phyloP scores from a whole-genome alignment of 768 basidiomycete species.

The Flagelloscypha sp. region DNA sequence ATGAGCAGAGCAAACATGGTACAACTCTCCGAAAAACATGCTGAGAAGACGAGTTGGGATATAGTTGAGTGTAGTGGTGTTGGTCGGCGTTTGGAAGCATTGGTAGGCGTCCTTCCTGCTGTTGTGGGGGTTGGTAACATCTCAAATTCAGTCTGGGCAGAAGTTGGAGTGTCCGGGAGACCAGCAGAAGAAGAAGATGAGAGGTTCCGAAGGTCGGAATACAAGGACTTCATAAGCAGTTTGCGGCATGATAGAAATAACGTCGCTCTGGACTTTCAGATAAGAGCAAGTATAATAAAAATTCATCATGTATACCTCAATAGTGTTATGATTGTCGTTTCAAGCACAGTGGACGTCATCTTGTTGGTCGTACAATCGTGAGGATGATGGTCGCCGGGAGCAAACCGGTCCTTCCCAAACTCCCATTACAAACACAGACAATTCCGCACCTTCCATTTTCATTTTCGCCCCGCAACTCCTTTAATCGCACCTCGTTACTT shows the following conservation, averaged over 20 bases:
- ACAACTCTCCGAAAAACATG: slow-evolving; percentile 69
- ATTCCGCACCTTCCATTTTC: too few relatives aligned
- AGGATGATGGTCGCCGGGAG: too few relatives aligned
- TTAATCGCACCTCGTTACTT: too few relatives aligned
- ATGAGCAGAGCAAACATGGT: slow-evolving; percentile 65
- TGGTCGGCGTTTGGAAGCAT: too few relatives aligned
- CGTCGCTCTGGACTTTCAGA: slow-evolving; percentile 39
- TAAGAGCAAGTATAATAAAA: too few relatives aligned
- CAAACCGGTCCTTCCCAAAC: too few relatives aligned
- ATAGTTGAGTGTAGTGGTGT: slow-evolving; percentile 43
- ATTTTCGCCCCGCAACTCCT: too few relatives aligned
- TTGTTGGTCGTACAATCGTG: too few relatives aligned
- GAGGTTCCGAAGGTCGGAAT: slow-evolving; percentile 47
- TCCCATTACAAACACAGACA: too few relatives aligned
- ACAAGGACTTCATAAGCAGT: slow-evolving; percentile 50
- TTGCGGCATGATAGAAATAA: slow-evolving; percentile 53
- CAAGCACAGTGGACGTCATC: too few relatives aligned
- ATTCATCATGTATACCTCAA: too few relatives aligned
- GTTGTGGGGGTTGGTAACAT: slow-evolving; percentile 6
- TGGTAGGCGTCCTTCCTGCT: slow-evolving; percentile 6
- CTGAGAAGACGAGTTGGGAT: slow-evolving; percentile 53
- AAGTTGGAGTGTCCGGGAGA: slow-evolving; percentile 9
- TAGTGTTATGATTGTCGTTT: too few relatives aligned
- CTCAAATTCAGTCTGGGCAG: slow-evolving; percentile 8
- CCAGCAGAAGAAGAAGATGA: slow-evolving; percentile 33